phyloP scores from a whole-genome alignment of 306 rosid species.

The Pachyrhizus erosus region DNA sequence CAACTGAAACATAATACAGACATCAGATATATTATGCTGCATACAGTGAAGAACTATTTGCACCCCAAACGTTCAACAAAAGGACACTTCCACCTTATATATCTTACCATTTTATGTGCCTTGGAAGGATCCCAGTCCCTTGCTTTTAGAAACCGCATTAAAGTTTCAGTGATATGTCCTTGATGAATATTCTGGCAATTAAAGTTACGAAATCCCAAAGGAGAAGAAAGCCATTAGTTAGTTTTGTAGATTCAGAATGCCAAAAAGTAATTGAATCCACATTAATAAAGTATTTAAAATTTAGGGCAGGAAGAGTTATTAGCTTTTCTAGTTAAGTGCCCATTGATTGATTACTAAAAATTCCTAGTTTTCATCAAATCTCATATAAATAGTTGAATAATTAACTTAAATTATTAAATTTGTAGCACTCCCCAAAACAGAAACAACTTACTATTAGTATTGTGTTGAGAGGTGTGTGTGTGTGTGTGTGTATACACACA shows the following conservation, averaged over 20 bases:
- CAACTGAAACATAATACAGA: constrained; percentile 63
- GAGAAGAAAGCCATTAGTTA: not conserved
- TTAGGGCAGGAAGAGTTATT: constrained; percentile 4
- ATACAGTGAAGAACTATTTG: constrained; percentile 7
- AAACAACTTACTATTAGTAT: not conserved
- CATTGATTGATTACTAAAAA: not conserved
- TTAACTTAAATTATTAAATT: not conserved
- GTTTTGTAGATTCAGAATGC: not conserved
- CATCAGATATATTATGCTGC: not conserved
- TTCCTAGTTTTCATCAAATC: constrained; percentile 18
- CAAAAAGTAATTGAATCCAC: not conserved
- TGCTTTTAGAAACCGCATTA: constrained; percentile 84
- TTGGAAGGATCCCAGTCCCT: constrained; percentile 80
- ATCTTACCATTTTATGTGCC: constrained; percentile 82
- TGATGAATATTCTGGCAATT: constrained; percentile 82
- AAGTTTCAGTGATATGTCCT: constrained; percentile 66
- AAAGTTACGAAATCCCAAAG: constrained; percentile 23
- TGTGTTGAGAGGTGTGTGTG: not conserved
- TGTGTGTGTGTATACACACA: no score
- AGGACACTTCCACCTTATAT: not conserved
- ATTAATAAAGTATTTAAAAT: not conserved
- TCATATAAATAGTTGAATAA: not conserved
- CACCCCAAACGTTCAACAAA: constrained; percentile 25
- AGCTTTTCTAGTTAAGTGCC: not conserved
- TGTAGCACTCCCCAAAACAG: constrained; percentile 1